Conservation (phyloP, 2,329 filamentous ascomycete species). For the Sordariomycetes sp. region DNA sequence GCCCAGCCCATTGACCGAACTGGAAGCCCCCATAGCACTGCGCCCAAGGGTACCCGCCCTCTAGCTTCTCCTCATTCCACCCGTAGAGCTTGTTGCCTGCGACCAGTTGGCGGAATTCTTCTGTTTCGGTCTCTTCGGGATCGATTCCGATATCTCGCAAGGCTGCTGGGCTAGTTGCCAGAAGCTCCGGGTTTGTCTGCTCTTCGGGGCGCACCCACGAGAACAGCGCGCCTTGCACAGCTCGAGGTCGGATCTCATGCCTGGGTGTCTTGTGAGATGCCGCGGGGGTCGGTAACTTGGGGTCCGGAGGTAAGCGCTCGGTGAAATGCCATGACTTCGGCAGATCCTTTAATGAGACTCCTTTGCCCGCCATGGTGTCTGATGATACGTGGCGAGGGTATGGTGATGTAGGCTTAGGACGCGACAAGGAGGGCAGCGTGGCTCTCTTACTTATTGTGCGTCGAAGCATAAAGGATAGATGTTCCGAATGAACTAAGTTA, state of each 20-base stretch:
- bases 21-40: conserved; percentile 89
- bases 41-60: conserved; percentile 89
- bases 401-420: neutral
- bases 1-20: conserved; percentile 86
- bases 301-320: conserved; percentile 64
- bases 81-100: conserved; percentile 78
- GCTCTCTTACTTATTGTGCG: neutral
- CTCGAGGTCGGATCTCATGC: conserved; percentile 65
- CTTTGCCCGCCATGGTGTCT: conserved; percentile 8
- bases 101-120: conserved; percentile 69
- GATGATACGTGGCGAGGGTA: too few species aligned
- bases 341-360: conserved; percentile 40
- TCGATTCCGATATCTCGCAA: conserved; percentile 73
- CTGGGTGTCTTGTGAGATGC: conserved; percentile 75
- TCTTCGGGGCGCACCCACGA: conserved; percentile 82
- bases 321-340: conserved; percentile 60
- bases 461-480: conserved; percentile 1
- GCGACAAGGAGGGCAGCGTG: neutral
- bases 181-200: conserved; percentile 63
- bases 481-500: too few species aligned
- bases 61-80: conserved; percentile 55
- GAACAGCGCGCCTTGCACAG: conserved; percentile 78
- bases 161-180: conserved; percentile 71
- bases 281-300: conserved; percentile 69
- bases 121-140: conserved; percentile 55